phyloP scores from a whole-genome alignment of 441 rosid genomes.

The Eruca vesicaria region DNA sequence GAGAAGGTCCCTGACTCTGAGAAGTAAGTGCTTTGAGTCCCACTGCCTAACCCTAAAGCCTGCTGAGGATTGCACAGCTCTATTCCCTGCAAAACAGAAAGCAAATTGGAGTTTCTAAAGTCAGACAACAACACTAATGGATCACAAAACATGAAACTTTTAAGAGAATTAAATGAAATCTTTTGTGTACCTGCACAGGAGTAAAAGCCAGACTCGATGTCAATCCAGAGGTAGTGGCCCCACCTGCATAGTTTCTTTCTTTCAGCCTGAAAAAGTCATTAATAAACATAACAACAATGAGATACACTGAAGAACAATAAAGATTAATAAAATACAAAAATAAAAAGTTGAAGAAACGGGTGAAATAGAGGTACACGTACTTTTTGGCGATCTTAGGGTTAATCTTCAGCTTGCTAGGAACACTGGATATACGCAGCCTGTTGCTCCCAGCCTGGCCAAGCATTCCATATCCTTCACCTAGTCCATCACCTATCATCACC shows the following conservation, averaged over 20 bases:
- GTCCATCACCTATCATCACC: slow-evolving; percentile 75
- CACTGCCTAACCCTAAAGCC: slow-evolving; percentile 80
- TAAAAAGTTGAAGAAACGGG: neutral
- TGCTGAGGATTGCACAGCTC: slow-evolving; percentile 93
- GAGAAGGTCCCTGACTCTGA: slow-evolving; percentile 93
- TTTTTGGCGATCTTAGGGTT: slow-evolving; percentile 91
- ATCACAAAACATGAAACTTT: neutral
- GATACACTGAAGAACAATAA: neutral
- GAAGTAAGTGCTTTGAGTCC: slow-evolving; percentile 93
- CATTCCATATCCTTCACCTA: slow-evolving; percentile 99
- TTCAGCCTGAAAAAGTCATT: slow-evolving; percentile 33
- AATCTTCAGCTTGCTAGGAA: slow-evolving; percentile 89
- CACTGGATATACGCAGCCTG: slow-evolving; percentile 79
- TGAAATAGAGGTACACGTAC: slow-evolving; percentile 35
- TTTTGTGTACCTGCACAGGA: slow-evolving; percentile 79
- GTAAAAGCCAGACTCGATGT: slow-evolving; percentile 96
- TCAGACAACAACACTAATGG: neutral
- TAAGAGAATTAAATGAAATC: neutral
- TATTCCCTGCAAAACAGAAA: slow-evolving; percentile 57
- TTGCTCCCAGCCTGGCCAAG: slow-evolving; percentile 99
- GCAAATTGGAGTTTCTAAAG: neutral
- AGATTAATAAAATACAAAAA: neutral
- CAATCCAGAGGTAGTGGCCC: slow-evolving; percentile 90
- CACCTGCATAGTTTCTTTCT: slow-evolving; percentile 55
- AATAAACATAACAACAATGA: neutral